Evolutionary conservation across 176 grass and related monocot genomes (phyloP).

Genomic region (Neostapfia colusana): DNA sequence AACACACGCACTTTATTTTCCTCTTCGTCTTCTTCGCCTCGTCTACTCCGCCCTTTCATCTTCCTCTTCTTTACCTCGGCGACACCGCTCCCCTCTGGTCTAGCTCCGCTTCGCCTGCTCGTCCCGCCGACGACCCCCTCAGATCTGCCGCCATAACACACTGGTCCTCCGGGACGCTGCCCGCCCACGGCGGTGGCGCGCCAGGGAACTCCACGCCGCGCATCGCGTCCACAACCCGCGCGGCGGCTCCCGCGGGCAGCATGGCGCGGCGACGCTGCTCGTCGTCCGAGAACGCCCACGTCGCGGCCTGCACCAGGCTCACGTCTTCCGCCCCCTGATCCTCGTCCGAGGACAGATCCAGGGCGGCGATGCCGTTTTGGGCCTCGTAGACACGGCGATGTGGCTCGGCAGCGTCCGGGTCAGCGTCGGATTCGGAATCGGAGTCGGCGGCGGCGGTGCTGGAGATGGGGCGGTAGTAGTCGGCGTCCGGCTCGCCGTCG

Average conservation of each 20-base stretch:
- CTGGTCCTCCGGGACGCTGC: constrained; percentile 56
- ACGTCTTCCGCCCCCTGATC: constrained; percentile 23
- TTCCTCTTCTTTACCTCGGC: too few relatives aligned
- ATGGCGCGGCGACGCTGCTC: constrained; percentile 53
- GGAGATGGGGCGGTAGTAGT: constrained; percentile 32
- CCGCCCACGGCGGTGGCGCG: constrained; percentile 58
- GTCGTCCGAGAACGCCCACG: constrained; percentile 51
- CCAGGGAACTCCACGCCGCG: constrained; percentile 63
- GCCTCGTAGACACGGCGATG: constrained; percentile 36
- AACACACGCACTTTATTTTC: too few relatives aligned
- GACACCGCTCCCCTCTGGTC: too few relatives aligned
- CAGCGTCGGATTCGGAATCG: constrained; percentile 30
- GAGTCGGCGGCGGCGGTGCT: constrained; percentile 37
- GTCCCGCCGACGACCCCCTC: too few relatives aligned
- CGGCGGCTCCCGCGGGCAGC: constrained; percentile 50
- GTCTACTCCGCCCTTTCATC: too few relatives aligned
- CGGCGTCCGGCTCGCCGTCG: constrained; percentile 21
- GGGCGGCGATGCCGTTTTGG: constrained; percentile 38
- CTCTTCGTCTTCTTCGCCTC: too few relatives aligned
- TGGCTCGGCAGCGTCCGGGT: constrained; percentile 33
- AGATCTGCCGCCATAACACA: too few relatives aligned
- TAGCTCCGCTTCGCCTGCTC: too few relatives aligned
- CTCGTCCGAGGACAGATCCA: constrained; percentile 37
- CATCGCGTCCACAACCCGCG: constrained; percentile 70
- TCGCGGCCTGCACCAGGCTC: constrained; percentile 33